These are phyloP conservation scores for Mortierella sp. DNA, from an alignment of 371 early-diverging fungal species.

Conservation along the genomic window DNA sequence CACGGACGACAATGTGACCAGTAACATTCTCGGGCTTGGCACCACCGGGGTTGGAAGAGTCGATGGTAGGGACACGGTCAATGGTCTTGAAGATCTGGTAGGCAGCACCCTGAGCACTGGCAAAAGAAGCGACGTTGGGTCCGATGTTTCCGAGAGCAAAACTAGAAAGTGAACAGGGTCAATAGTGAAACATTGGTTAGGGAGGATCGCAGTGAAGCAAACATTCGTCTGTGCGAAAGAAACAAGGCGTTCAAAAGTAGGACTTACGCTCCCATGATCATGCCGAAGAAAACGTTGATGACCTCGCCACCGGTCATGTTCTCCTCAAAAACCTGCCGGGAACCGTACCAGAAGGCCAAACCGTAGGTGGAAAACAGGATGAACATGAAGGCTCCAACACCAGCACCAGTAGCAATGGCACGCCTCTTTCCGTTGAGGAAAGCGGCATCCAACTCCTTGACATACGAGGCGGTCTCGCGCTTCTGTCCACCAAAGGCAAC, in stretches of 20 bases:
- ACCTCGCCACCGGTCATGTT: slow-evolving; percentile 65
- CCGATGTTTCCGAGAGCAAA: slow-evolving; percentile 62
- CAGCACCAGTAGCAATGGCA: slow-evolving; percentile 62
- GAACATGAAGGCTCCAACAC: slow-evolving; percentile 77
- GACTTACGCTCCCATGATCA: slow-evolving; percentile 58
- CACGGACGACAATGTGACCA: slow-evolving; percentile 77
- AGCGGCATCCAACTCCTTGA: slow-evolving; percentile 65
- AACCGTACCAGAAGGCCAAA: slow-evolving; percentile 87
- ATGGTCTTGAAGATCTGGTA: slow-evolving; percentile 81
- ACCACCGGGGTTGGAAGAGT: slow-evolving; percentile 70
- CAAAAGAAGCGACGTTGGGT: slow-evolving; percentile 74
- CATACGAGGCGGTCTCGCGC: slow-evolving; percentile 75
- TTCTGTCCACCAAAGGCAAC: slow-evolving; percentile 84
- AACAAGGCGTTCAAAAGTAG: background rate
- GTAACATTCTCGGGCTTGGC: slow-evolving; percentile 58
- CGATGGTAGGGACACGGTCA: slow-evolving; percentile 79
- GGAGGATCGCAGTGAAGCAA: background rate
- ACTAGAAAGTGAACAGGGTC: background rate
- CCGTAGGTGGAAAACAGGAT: slow-evolving; percentile 79
- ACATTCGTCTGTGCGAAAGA: background rate
- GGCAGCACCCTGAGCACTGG: slow-evolving; percentile 77
- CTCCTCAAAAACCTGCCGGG: slow-evolving; percentile 65
- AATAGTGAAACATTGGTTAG: background rate
- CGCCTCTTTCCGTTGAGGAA: slow-evolving; percentile 63
- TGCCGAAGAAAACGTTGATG: slow-evolving; percentile 78